Evolutionary conservation across 2,329 filamentous ascomycete genomes (phyloP), one percentile per base, ranked within the genome.

Genomic region (Fusarium pininemorale): DNA sequence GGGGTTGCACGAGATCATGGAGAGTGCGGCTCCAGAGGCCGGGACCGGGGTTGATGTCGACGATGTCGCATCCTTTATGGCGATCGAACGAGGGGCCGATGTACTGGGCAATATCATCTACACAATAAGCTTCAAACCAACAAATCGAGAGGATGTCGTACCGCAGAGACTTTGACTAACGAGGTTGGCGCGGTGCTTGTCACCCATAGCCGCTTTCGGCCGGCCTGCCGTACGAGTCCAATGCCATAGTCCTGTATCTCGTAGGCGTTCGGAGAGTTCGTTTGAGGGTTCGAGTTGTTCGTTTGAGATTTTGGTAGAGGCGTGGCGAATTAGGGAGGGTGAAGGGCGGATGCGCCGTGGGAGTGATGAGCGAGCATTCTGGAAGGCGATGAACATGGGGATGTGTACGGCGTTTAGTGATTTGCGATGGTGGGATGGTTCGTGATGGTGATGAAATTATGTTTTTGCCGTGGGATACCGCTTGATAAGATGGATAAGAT

Each of bases 21-120:
- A 98, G 85, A 77, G 92, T 93, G 35, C 86, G 85, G 39, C 95
- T 97, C 90, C 93, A 96, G 6, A 97, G 61, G 14, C 95, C 94
- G 3, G 85, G 84, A 20, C 95, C 95, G 0, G 96, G 96, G 80
- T 95, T 94, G 63, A 98, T 85, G 79, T 98, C 96, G 77, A 99
- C 85, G 50, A 98, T 88, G 77, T 97, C 95, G 82, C 95, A 95
- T 61, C 94, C 93, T 56, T 86, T 84, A 81, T 96, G 92, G 50
- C 90, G 88, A 39, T 90, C 84, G 24, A 98, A 87, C 6, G 90
- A 90, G 2, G 89, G 87, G 6, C 88, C 90, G n/a, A 97, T 83
- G 69, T 93, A 93, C 12, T 89, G 80, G 51, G 97, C 77, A 20
- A 93, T 84, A 76, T 96, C 91, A 78, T 94, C 93, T 91, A 57